Conservation (phyloP, 306 rosid species). For the Medicago arabica region DNA sequence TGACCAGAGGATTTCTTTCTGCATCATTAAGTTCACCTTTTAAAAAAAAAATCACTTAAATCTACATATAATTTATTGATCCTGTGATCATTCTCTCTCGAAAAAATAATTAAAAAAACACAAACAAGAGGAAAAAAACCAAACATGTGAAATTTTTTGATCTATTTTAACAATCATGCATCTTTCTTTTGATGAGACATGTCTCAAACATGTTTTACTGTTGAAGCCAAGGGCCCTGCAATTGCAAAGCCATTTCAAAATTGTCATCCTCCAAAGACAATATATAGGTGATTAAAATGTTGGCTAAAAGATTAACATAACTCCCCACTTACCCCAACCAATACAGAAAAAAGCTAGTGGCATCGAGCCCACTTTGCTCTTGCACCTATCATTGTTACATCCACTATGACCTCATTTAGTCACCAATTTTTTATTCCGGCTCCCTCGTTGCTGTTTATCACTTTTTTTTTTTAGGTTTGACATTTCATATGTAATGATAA, state of each 20-base stretch:
- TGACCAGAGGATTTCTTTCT: constrained; percentile 18
- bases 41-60: not conserved
- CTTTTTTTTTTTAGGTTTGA: constrained; percentile 12
- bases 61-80: not conserved
- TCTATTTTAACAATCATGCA: constrained; percentile 36
- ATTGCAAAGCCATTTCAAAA: constrained; percentile 12
- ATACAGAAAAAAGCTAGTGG: constrained; percentile 16
- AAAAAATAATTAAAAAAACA: not conserved
- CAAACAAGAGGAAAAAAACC: not conserved
- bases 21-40: constrained; percentile 23
- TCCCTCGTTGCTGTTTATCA: constrained; percentile 10
- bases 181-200: constrained; percentile 60
- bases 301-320: constrained; percentile 54
- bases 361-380: constrained; percentile 43
- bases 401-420: constrained; percentile 37
- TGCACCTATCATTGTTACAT: constrained; percentile 39
- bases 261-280: constrained; percentile 37
- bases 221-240: constrained; percentile 39
- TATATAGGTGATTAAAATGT: constrained; percentile 45
- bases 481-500: constrained; percentile 25
- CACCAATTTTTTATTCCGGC: constrained; percentile 25
- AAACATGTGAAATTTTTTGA: constrained; percentile 40
- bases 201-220: constrained; percentile 81
- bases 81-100: not conserved
- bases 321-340: constrained; percentile 40